These are phyloP conservation scores for Apiotrichum akiyoshidainum DNA, from an alignment of 1,284 basidiomycete genomes.

Conservation along the genomic window DNA sequence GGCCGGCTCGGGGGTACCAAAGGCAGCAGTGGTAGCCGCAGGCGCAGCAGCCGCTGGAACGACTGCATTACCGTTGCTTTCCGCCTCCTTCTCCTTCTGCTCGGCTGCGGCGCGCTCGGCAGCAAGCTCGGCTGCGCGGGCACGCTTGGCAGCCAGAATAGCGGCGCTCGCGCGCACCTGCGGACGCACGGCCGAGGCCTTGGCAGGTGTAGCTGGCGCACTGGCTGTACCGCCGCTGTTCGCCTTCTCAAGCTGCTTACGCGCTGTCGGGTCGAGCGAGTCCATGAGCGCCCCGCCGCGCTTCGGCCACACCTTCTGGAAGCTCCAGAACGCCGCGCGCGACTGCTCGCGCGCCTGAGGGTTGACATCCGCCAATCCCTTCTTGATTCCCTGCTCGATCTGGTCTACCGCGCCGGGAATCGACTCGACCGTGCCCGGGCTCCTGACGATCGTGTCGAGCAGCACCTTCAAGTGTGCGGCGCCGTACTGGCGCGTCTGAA, in stretches of 20 bases:
- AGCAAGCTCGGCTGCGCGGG: conserved; percentile 37
- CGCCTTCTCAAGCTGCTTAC: conserved; percentile 81
- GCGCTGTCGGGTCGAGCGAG: conserved; percentile 64
- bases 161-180: conserved; percentile 18
- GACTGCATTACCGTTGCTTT: neutral
- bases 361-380: conserved; percentile 72
- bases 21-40: no score
- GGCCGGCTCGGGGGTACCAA: neutral
- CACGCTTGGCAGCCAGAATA: conserved; percentile 40
- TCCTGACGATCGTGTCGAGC: conserved; percentile 66
- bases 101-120: conserved; percentile 9
- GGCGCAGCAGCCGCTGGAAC: no score
- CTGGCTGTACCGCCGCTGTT: conserved; percentile 54
- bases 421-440: conserved; percentile 62
- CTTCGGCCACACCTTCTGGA: conserved; percentile 71
- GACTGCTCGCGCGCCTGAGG: conserved; percentile 72
- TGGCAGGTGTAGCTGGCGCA: neutral
- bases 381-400: conserved; percentile 69
- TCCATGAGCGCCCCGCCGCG: conserved; percentile 64
- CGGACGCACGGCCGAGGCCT: conserved; percentile 2
- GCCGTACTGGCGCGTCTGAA: conserved; percentile 68
- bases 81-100: neutral
- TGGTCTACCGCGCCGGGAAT: conserved; percentile 62
- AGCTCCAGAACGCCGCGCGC: conserved; percentile 75
- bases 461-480: conserved; percentile 70